These are phyloP conservation scores for Rhizomucor miehei DNA, from an alignment of 371 early-diverging fungal genomes.

Conservation along the genomic window DNA sequence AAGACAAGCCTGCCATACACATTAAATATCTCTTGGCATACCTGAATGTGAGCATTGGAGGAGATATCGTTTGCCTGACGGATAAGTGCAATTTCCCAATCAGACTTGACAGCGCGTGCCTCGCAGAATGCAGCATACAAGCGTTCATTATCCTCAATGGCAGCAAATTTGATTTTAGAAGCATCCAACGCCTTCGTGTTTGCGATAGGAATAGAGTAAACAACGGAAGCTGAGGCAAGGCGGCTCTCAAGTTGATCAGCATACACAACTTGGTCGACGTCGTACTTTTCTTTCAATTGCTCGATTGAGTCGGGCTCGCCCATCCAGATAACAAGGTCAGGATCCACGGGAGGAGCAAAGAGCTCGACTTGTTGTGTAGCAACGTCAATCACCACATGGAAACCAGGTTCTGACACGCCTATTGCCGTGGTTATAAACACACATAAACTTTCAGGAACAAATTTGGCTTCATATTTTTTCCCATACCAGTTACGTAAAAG, in stretches of 20 bases:
- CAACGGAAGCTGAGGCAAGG: conserved; percentile 28
- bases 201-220: conserved; percentile 37
- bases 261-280: conserved; percentile 64
- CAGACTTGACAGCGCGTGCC: conserved; percentile 78
- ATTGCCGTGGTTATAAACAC: not conserved
- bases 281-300: conserved; percentile 50
- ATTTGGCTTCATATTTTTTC: not conserved
- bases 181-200: conserved; percentile 3
- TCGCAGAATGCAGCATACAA: conserved; percentile 65
- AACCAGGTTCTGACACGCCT: conserved; percentile 77
- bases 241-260: conserved; percentile 23
- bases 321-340: conserved; percentile 85
- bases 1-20: no score
- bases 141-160: conserved; percentile 23
- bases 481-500: conserved; percentile 60
- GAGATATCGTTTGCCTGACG: conserved; percentile 76
- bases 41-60: conserved; percentile 71
- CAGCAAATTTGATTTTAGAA: conserved; percentile 16
- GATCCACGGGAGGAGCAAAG: conserved; percentile 64
- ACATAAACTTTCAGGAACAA: not conserved
- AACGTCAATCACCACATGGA: conserved; percentile 69
- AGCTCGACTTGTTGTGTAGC: conserved; percentile 60
- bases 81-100: conserved; percentile 74
- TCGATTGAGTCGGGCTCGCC: conserved; percentile 63
- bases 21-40: conserved; percentile 11